Base-by-base conservation (phyloP, 345 rosid species). In the Odontarrhena argentea region DNA sequence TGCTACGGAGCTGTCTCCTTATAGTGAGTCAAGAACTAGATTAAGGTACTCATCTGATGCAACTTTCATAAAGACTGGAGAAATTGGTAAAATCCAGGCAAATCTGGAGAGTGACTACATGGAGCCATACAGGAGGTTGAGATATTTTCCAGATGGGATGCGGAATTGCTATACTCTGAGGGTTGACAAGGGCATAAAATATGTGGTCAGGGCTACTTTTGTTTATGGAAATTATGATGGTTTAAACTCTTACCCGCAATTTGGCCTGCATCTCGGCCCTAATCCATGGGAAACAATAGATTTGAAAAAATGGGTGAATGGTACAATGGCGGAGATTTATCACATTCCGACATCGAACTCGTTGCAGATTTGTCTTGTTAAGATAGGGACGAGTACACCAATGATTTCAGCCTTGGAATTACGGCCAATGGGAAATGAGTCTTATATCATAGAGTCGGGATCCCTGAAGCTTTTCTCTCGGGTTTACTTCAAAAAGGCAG, bases 191-290 rank as follows among this genome's bases (percentile, higher is more conserved):
- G 78, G 61, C 5, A 55, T 58, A 2, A 63, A 58, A 0, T 79
- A 84, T 60, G 6, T 76, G 41, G 73, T 81, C 35, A 46, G 67
- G 24, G 82, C 68, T 3, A 1, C 2, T 38, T 79, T 81, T 46
- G 1, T 62, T 48, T 79, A 79, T 32, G 87, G 85, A 28, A 81
- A 79, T 8, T 81, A 84, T 6, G 88, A 84, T 48, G 70, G 30
- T 12, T 43, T 4, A 13, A 44, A 67, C 28, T 6, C 38, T n/a
- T 0, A 9, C 3, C 84, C 79, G 2, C 2, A 2, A 9, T 84
- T 84, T 10, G 84, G 80, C 36, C 15, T 83, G 10, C 22, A 76
- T 55, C 32, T 83, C 0, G 88, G 84, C 25, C 75, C 79, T 15
- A 80, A 85, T 41, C 57, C 9, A 1, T 85, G 84, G 88, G 55